Evolutionary conservation across 192 early-diverging fungal species (phyloP).

Genomic region (Podila minutissima): DNA sequence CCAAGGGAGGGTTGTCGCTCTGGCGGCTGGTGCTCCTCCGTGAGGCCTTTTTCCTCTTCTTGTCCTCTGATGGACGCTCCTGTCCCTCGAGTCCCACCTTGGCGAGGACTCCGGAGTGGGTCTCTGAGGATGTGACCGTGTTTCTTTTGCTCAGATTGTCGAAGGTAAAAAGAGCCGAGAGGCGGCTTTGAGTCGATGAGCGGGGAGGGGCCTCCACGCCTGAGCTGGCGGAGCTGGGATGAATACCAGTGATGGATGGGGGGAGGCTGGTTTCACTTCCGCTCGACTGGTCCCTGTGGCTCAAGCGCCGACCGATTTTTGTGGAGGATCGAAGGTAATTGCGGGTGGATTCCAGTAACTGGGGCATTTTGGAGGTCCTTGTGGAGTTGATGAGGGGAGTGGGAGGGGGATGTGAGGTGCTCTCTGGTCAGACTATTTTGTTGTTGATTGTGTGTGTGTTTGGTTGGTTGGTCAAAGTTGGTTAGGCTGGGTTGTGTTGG

Average conservation of each 20-base stretch:
- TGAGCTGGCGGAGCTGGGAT: background rate
- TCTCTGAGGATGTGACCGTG: constrained; percentile 25
- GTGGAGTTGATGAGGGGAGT: background rate
- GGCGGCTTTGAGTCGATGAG: constrained; percentile 22
- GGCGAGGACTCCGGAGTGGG: constrained; percentile 4
- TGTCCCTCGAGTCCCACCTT: background rate
- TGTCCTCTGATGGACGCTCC: background rate
- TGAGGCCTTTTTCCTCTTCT: background rate
- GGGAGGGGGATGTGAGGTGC: background rate
- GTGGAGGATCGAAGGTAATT: constrained; percentile 39
- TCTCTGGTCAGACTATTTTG: background rate
- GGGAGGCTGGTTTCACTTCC: constrained; percentile 34
- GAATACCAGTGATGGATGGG: background rate
- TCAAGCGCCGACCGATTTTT: constrained; percentile 33
- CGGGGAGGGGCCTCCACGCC: background rate
- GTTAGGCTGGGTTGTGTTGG: background rate
- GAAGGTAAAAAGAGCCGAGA: constrained; percentile 31
- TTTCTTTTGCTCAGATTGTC: constrained; percentile 20
- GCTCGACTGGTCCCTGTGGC: constrained; percentile 33
- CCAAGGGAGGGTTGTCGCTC: background rate
- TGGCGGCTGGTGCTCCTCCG: background rate
- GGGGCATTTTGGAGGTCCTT: constrained; percentile 14
- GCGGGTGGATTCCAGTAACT: constrained; percentile 35
- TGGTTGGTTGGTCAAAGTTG: background rate
- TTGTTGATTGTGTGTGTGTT: background rate